These are phyloP conservation scores for Leptographium procerum DNA, from an alignment of 2,329 filamentous ascomycete genomes.

Conservation along the genomic window DNA sequence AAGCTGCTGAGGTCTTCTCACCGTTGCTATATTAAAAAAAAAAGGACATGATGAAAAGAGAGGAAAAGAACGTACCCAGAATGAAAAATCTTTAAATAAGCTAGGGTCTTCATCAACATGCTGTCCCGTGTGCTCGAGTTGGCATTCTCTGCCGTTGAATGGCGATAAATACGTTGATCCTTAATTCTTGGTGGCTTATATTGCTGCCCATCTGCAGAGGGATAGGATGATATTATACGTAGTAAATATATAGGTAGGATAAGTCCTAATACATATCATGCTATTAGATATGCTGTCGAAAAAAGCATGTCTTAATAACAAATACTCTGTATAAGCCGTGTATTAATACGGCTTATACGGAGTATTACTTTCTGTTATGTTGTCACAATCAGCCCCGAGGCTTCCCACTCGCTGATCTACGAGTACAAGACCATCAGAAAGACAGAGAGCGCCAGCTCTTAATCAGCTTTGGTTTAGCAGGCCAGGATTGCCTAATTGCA, in stretches of 20 bases:
- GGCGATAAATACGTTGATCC: conserved; percentile 21
- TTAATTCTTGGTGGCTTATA: conserved; percentile 22
- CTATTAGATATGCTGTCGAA: no score
- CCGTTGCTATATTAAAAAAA: conserved; percentile 1
- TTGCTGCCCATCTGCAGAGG: conserved; percentile 20
- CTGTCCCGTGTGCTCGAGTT: conserved; percentile 11
- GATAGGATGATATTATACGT: background rate
- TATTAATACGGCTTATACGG: no score
- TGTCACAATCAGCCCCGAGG: no score
- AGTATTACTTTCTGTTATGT: no score
- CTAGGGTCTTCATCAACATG: conserved; percentile 4
- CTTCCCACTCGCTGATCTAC: no score
- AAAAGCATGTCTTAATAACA: no score
- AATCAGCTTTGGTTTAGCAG: no score
- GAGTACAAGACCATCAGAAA: no score
- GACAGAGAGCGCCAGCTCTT: no score
- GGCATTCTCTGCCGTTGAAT: conserved; percentile 14
- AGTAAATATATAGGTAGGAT: background rate
- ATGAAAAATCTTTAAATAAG: conserved; percentile 1
- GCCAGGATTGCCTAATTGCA: no score
- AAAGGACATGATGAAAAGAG: conserved; percentile 7
- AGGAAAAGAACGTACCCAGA: conserved; percentile 4
- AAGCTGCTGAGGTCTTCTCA: background rate
- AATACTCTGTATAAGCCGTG: no score
- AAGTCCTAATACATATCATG: no score